Base-by-base conservation (phyloP, 495 filamentous ascomycete species). In the Penicillium longicatenatum region DNA sequence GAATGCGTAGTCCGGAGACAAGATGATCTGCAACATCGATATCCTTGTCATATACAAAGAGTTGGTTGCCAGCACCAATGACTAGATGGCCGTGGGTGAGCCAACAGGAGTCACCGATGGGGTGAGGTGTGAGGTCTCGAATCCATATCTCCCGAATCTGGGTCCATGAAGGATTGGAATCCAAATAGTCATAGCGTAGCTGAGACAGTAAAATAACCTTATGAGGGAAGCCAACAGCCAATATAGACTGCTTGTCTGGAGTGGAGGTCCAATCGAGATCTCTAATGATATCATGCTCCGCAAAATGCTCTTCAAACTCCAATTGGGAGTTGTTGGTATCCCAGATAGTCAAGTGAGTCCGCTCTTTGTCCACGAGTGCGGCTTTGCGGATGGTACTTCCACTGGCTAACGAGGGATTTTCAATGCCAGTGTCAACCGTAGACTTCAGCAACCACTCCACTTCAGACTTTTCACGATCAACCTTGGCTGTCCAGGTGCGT, bases 231-330 rank as follows among this genome's bases (percentile, higher is more conserved):
- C 93, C 93, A 35, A 97, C 90, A 8, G 93, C 90, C 12, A 98
- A 82, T 55, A 98, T 90, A 3, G 91, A 93, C 68, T 97, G 93
- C 60, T 83, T 85, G 63, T 96, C 92, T 0, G 93, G 92, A 0
- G 93, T 97, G 8, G 90, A 93, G 1, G 93, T 93, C 93, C 93
- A 98, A 66, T 97, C 92, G 8, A 97, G 81, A 65, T 97, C 93
- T 59, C 85, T 81, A 33, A 98, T 93, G 16, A 82, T 82, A 56
- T 95, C 90, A 57, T 86, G 78, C 20, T 79, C 75, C 55, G 87
- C 84, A 61, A 91, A 94, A 43, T 84, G 79, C 55, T 92, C 83
- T 52, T 86, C 79, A 67, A 89, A 92, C 70, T 98, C 93, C 2
- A 98, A 76, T 66, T 91, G 88, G 2, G 85, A 85, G 47, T 88